Conservation (phyloP, 2,329 filamentous ascomycete species). For the Neonectria sp. region DNA sequence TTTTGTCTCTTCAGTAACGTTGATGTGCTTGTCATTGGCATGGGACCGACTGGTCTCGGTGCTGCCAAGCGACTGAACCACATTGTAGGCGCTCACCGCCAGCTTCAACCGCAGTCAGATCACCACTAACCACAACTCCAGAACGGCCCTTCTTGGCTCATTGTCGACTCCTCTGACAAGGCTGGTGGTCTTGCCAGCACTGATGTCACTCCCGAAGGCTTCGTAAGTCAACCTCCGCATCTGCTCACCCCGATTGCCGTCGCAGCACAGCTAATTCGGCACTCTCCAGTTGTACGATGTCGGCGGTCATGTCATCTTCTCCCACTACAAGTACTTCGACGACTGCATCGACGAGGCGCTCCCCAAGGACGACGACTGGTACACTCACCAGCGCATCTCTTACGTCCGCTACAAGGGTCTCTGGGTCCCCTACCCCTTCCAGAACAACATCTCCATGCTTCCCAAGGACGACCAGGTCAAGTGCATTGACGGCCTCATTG, state of each 20-base stretch:
- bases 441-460: constrained; percentile 99
- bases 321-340: constrained; percentile 99
- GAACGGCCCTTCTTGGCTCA: constrained; percentile 95
- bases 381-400: constrained; percentile 96
- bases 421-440: constrained; percentile 99
- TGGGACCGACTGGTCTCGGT: constrained; percentile 96
- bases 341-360: constrained; percentile 98
- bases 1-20: constrained; percentile 75
- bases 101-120: constrained; percentile 43
- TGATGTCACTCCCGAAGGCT: constrained; percentile 94
- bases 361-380: constrained; percentile 96
- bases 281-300: constrained; percentile 90
- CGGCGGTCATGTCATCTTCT: constrained; percentile 98
- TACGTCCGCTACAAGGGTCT: constrained; percentile 97
- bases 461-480: constrained; percentile 97
- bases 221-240: constrained; percentile 77
- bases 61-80: constrained; percentile 98
- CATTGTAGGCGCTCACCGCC: constrained; percentile 76
- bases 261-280: constrained; percentile 38
- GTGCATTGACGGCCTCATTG: constrained; percentile 96
- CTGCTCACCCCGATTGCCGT: constrained; percentile 25
- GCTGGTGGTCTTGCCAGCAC: constrained; percentile 97
- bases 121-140: constrained; percentile 58
- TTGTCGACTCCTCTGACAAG: constrained; percentile 91
- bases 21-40: constrained; percentile 97